Base-by-base conservation (phyloP, 768 basidiomycete genomes). In the Trametes coccinea region DNA sequence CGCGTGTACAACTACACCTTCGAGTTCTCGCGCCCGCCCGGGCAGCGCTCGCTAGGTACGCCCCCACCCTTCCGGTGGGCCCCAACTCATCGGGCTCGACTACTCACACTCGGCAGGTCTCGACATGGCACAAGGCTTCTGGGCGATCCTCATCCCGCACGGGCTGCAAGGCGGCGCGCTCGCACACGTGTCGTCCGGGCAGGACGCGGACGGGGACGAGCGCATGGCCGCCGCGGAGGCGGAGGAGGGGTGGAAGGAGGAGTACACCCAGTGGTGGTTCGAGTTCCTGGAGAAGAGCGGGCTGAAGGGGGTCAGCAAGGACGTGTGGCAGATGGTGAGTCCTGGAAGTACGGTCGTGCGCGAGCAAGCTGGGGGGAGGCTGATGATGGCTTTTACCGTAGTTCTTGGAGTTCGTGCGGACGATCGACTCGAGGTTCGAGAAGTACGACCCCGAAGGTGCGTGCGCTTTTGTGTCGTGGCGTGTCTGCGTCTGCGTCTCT, bases 291-390 rank as follows among this genome's bases (percentile, higher is more conserved):
- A 71, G 34, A 76, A 82, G 70, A 87, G 83, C 65, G 86, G 85
- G 1, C 78, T 78, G 22, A 89, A 89, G 70, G 92, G 91, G 4
- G 82, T 95, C 34, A 93, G 90, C 76, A 92, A 90, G 75, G 93
- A 93, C 75, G 91, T 90, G 16, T 94, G 92, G 93, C 74, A 80
- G 53, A 93, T 94, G 92, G 92, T 90, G 51, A 45, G 86, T 75
- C 54, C 37, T 37, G 14, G 5, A 4, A 11, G 17, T 39, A 22
- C 13, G 13, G 16, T 30, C 22, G 13, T 6, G 17, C 31, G 29
- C n/a, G 46, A 6, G 6, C 16, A 13, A 10, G 44, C 16, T 39
- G 34, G 34, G 11, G 34, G 34, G 34, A 37, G 34, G 17, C 44
- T 30, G 33, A 33, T 41, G 51, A 39, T 31, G 59, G 53, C 37